These are phyloP conservation scores for Aspergillus latus DNA, from an alignment of 2,329 filamentous ascomycete genomes.

Conservation along the genomic window DNA sequence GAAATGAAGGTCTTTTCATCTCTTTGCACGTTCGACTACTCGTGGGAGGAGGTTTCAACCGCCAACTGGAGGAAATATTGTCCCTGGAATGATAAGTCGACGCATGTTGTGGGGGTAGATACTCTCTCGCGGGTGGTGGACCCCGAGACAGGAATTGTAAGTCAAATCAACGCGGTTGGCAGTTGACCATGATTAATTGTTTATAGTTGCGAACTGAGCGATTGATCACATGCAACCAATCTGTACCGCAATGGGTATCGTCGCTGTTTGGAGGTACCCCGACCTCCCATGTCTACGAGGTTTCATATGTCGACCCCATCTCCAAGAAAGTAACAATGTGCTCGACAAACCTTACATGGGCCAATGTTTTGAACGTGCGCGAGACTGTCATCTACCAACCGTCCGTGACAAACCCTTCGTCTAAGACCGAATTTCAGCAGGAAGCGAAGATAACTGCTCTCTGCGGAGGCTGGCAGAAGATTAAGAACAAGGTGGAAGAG, in stretches of 20 bases:
- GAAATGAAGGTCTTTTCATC: slow-evolving; percentile 95
- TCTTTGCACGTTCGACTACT: slow-evolving; percentile 88
- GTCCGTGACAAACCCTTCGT: slow-evolving; percentile 47
- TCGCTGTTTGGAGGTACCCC: slow-evolving; percentile 76
- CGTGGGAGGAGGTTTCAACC: slow-evolving; percentile 96
- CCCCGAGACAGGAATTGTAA: slow-evolving; percentile 64
- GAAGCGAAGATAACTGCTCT: slow-evolving; percentile 90
- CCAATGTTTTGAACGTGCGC: slow-evolving; percentile 84
- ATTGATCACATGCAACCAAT: slow-evolving; percentile 54
- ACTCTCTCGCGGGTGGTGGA: slow-evolving; percentile 74
- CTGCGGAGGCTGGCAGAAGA: slow-evolving; percentile 94
- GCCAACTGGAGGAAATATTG: slow-evolving; percentile 99
- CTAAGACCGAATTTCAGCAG: slow-evolving; percentile 78
- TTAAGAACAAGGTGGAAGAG: slow-evolving; percentile 95
- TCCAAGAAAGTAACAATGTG: slow-evolving; percentile 93
- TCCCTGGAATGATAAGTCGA: slow-evolving; percentile 98
- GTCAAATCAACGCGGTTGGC: slow-evolving; percentile 29
- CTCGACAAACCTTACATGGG: slow-evolving; percentile 90
- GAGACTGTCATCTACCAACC: slow-evolving; percentile 90
- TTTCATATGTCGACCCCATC: slow-evolving; percentile 85
- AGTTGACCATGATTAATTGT: background rate
- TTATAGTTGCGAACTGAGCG: slow-evolving; percentile 68
- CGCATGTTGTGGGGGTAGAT: slow-evolving; percentile 93
- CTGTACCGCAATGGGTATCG: slow-evolving; percentile 59
- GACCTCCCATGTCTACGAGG: slow-evolving; percentile 88